A percentile compares a stretch with the other conserved stretches of the same genome.
Evolutionary conservation across 495 filamentous ascomycete species (phyloP).

Genomic region (Bombardia bombarda): DNA sequence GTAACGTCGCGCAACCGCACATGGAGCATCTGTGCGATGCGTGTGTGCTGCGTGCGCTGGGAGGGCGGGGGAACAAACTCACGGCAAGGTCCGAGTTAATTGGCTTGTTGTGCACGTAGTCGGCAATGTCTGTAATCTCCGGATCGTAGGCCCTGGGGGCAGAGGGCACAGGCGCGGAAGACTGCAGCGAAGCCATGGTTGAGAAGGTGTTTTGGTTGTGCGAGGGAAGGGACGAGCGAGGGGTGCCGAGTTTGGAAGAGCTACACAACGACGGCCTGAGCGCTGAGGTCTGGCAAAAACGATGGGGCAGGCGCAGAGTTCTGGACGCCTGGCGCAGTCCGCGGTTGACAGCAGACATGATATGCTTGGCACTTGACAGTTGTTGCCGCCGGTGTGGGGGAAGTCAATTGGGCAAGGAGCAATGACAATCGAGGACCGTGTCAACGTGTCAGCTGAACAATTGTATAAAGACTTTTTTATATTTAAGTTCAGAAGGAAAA

Average conservation of each 20-base stretch:
- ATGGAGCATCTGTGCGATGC: neutral
- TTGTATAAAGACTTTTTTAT: too few species aligned
- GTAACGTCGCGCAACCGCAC: neutral
- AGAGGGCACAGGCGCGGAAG: conserved; percentile 40
- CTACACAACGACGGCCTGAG: neutral
- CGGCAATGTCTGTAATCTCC: conserved; percentile 90
- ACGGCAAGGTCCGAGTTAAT: conserved; percentile 90
- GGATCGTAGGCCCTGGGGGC: conserved; percentile 63
- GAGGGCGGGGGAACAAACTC: conserved; percentile 25
- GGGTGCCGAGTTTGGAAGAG: conserved; percentile 6
- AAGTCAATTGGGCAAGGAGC: conserved; percentile 12
- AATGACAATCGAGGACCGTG: neutral
- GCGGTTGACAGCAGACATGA: conserved; percentile 25
- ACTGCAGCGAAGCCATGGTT: conserved; percentile 47
- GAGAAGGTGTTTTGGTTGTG: conserved; percentile 39
- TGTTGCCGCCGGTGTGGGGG: neutral
- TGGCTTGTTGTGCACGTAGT: conserved; percentile 85
- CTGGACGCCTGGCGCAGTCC: conserved; percentile 23
- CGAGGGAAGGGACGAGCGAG: conserved; percentile 10
- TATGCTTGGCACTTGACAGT: neutral
- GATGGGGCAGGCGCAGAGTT: conserved; percentile 16
- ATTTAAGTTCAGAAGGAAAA: neutral
- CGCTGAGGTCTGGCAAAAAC: neutral
- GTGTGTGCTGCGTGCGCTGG: neutral
- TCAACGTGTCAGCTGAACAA: neutral